Evolutionary conservation across 2,329 filamentous ascomycete species (phyloP).

Genomic region (Hysterium pulicare): DNA sequence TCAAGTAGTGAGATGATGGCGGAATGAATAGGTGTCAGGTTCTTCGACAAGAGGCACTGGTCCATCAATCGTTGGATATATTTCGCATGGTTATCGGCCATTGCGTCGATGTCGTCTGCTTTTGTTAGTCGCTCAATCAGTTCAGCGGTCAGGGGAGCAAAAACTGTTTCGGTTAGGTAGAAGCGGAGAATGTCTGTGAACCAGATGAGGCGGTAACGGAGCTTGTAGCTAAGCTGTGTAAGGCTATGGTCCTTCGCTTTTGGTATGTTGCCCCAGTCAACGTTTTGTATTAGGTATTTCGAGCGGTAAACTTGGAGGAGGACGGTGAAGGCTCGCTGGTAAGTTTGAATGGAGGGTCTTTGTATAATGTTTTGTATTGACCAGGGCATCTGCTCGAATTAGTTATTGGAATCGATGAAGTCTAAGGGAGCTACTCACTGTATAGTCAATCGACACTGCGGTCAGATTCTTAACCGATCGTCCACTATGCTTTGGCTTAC

Average conservation of each 20-base stretch:
- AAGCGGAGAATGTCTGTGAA: constrained; percentile 72
- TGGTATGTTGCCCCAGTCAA: constrained; percentile 24
- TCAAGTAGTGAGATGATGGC: constrained; percentile 75
- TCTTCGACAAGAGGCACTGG: constrained; percentile 66
- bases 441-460: constrained; percentile 64
- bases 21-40: constrained; percentile 67
- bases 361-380: constrained; percentile 69
- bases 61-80: constrained; percentile 63
- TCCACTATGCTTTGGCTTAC: constrained; percentile 47
- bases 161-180: constrained; percentile 71
- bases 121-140: constrained; percentile 57
- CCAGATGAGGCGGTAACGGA: constrained; percentile 71
- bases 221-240: constrained; percentile 41
- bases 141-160: constrained; percentile 57
- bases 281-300: constrained; percentile 61
- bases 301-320: constrained; percentile 75
- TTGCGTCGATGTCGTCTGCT: constrained; percentile 73
- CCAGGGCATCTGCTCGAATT: constrained; percentile 47
- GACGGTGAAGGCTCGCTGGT: constrained; percentile 71
- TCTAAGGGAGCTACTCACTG: constrained; percentile 51
- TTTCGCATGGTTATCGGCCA: constrained; percentile 66
- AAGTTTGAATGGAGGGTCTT: constrained; percentile 59
- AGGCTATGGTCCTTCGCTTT: constrained; percentile 1
- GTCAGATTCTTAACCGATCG: constrained; percentile 62
- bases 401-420: constrained; percentile 6